phyloP scores from a whole-genome alignment of 768 basidiomycete species.

The Porpolomopsis calyptriformis region DNA sequence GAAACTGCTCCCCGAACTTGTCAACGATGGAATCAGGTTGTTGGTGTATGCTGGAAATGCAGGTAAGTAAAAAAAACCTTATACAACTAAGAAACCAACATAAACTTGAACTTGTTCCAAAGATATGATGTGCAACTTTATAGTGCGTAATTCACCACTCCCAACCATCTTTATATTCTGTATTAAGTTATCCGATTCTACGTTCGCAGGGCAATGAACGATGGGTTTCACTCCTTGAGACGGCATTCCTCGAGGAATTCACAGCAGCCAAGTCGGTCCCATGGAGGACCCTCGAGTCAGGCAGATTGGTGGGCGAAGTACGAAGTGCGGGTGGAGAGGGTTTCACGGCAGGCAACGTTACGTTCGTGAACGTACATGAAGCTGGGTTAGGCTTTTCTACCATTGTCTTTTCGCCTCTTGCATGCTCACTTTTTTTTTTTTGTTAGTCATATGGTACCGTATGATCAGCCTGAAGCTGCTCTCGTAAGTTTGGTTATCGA shows the following conservation, averaged over 20 bases:
- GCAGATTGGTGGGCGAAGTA: slow-evolving; percentile 54
- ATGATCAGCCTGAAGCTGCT: slow-evolving; percentile 81
- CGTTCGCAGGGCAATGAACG: slow-evolving; percentile 58
- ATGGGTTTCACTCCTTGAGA: slow-evolving; percentile 59
- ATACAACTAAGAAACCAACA: no score
- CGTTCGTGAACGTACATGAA: slow-evolving; percentile 66
- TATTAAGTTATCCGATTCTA: no score
- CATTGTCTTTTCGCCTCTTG: background rate
- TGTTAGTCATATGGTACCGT: slow-evolving; percentile 78
- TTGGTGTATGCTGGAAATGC: slow-evolving; percentile 87
- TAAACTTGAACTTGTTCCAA: slow-evolving; percentile 6
- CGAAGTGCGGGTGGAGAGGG: slow-evolving; percentile 57
- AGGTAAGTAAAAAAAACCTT: slow-evolving; percentile 45
- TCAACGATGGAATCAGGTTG: slow-evolving; percentile 74
- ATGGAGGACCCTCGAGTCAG: slow-evolving; percentile 45
- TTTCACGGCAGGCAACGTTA: slow-evolving; percentile 69
- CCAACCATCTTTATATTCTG: slow-evolving; percentile 1
- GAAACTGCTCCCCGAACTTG: slow-evolving; percentile 62
- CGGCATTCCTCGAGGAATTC: slow-evolving; percentile 55
- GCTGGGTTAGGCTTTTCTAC: slow-evolving; percentile 54
- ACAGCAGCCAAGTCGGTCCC: slow-evolving; percentile 33
- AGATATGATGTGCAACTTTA: slow-evolving; percentile 86
- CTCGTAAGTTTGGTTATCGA: slow-evolving; percentile 37
- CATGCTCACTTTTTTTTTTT: slow-evolving; percentile 5
- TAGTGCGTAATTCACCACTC: slow-evolving; percentile 30